Conservation (phyloP, 2,329 filamentous ascomycete species). For the Beauveria sp. region DNA sequence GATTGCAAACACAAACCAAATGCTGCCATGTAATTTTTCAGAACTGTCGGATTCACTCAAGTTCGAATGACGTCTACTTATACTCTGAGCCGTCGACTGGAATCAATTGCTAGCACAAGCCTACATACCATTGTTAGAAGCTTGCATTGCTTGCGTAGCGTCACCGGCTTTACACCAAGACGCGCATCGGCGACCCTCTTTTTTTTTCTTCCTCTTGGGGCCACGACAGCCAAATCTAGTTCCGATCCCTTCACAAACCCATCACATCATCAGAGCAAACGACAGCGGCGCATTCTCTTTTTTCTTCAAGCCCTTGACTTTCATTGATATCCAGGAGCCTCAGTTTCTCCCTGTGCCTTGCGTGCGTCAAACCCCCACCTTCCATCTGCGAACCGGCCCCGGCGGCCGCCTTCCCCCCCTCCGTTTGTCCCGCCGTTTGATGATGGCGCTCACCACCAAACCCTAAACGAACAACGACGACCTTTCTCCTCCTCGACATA, state of each 20-base stretch:
- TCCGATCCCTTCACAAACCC: neutral
- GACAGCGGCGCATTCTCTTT: neutral
- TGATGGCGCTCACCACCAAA: neutral
- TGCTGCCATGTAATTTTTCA: too few species aligned
- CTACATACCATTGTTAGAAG: neutral
- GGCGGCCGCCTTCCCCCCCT: neutral
- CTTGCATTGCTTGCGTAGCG: neutral
- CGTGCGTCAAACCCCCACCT: too few species aligned
- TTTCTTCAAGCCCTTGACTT: neutral
- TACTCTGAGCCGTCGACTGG: neutral
- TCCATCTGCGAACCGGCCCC: neutral
- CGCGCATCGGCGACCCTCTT: neutral
- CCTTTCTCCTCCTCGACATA: neutral
- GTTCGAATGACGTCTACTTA: too few species aligned
- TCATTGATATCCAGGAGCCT: conserved; percentile 8
- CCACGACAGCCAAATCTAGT: conserved; percentile 4
- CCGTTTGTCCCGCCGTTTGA: neutral
- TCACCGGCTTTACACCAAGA: neutral
- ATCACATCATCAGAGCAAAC: neutral
- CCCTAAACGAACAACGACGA: neutral
- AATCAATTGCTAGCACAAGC: neutral
- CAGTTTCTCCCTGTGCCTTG: neutral
- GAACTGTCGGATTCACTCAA: too few species aligned
- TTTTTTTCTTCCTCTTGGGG: neutral
- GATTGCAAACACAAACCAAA: too few species aligned